Conservation (phyloP, 345 rosid genomes). For the Kernera saxatilis region DNA sequence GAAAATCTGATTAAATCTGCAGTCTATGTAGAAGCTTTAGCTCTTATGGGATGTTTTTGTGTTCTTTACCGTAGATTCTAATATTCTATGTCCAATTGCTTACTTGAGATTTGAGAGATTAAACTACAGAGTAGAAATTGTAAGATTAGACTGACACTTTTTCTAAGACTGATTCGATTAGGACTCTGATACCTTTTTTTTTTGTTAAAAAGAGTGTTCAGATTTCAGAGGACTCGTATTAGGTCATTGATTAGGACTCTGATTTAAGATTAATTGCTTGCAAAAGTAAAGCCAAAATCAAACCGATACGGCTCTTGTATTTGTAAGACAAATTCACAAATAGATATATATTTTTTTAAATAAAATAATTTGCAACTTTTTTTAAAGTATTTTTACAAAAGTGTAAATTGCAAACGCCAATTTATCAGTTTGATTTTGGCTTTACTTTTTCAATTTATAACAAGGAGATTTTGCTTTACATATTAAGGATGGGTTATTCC, state of each 20-base stretch:
- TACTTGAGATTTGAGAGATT: too few relatives aligned
- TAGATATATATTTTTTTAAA: background rate
- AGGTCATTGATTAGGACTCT: background rate
- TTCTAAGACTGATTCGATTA: background rate
- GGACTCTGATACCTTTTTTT: background rate
- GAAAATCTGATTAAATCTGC: background rate
- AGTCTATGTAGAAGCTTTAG: background rate
- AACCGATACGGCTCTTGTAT: background rate
- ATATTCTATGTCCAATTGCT: background rate
- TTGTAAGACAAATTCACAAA: background rate
- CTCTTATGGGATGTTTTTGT: background rate
- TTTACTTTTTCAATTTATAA: background rate
- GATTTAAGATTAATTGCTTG: background rate
- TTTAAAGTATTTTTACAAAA: background rate
- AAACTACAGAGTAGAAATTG: background rate
- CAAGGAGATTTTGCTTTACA: background rate
- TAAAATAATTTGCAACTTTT: background rate
- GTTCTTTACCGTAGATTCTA: background rate
- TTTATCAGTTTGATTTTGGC: background rate
- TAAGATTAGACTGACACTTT: background rate
- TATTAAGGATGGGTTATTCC: too few relatives aligned
- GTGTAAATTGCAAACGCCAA: background rate
- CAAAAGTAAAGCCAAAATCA: background rate
- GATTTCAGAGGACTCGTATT: background rate
- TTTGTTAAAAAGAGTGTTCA: background rate